These are phyloP conservation scores for Grosmannia clavigera DNA, from an alignment of 2,329 filamentous ascomycete genomes.

Conservation along the genomic window DNA sequence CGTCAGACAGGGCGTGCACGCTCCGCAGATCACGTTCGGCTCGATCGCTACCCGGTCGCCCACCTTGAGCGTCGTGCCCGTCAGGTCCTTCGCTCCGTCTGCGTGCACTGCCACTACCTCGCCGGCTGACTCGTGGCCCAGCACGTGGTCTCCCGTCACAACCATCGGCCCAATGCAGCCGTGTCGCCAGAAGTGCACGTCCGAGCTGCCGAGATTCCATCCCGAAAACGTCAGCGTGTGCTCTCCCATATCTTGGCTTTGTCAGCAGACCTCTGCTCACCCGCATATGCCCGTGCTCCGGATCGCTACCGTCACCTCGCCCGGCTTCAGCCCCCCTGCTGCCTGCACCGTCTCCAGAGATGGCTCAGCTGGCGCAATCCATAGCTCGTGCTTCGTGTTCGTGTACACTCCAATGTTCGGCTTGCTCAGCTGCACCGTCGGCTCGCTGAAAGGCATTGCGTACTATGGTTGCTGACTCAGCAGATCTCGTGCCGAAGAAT, in stretches of 20 bases:
- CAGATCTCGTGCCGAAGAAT: too few relatives aligned
- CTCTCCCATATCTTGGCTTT: not conserved
- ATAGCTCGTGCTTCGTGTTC: conserved; percentile 83
- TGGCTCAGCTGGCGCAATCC: conserved; percentile 70
- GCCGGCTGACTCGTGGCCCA: conserved; percentile 88
- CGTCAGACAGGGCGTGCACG: conserved; percentile 81
- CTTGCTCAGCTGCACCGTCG: conserved; percentile 41
- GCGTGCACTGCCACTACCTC: conserved; percentile 67
- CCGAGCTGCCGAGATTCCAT: conserved; percentile 44
- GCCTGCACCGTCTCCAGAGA: conserved; percentile 60
- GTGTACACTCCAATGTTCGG: conserved; percentile 94
- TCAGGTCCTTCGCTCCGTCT: conserved; percentile 26
- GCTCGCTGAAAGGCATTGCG: conserved; percentile 1
- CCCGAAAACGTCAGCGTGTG: too few relatives aligned
- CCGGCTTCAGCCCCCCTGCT: conserved; percentile 55
- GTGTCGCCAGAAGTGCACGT: conserved; percentile 95
- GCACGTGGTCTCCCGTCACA: conserved; percentile 75
- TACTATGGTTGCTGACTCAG: not conserved
- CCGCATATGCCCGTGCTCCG: conserved; percentile 96
- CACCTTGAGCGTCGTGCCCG: conserved; percentile 63
- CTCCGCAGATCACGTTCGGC: conserved; percentile 84
- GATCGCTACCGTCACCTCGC: conserved; percentile 79
- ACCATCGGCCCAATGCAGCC: conserved; percentile 96
- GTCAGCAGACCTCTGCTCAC: conserved; percentile 30
- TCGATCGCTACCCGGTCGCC: conserved; percentile 91